Evolutionary conservation across 1,284 basidiomycete species (phyloP), one percentile per base, ranked within the genome.

Genomic region (Paramarasmius palmivorus): DNA sequence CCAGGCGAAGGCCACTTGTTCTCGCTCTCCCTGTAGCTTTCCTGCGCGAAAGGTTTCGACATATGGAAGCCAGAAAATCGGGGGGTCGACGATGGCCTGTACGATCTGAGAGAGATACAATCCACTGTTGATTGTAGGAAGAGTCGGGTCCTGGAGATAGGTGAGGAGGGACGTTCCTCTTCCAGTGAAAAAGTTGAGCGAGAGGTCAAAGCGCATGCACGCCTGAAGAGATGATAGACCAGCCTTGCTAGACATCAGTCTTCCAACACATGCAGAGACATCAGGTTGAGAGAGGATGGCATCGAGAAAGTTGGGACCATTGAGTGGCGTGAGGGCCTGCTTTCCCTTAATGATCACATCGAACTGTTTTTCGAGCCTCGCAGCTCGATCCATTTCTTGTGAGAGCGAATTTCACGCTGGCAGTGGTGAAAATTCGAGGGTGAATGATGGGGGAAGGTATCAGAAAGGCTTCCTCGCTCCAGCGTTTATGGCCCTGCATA

Each of bases 21-120:
- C 74, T 32, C 12, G 29, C 8, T 64, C 50, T 12, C 67, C 64
- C 19, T 71, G 53, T 39, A 87, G 63, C 15, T 58, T 50, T n/a
- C 66, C 68, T 17, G 52, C 64, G 22, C 58, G 60, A 22, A 78
- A 72, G 8, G 71, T 71, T 20, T 41, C 35, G 23, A 52, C 26
- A 39, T 56, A 54, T 1, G 52, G 42, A 17, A 26, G 7, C 58
- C 58, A 59, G 35, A 59, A 84, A 35, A 83, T 70, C 0, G 82
- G 76, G 0, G 83, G 82, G 1, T 81, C 72, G 2, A 79, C 73
- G 15, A 86, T 75, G 0, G 59, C 62, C 19, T 63, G 42, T 17
- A 86, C 48, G 14, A 81, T 58, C 39, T 68, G 61, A 10, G 65
- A 53, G 2, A 86, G 64, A 38, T 77, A 73, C 1, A 66, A 26